phyloP scores from a whole-genome alignment of 768 basidiomycete species.

The Rubroboletus pulcherrimus region DNA sequence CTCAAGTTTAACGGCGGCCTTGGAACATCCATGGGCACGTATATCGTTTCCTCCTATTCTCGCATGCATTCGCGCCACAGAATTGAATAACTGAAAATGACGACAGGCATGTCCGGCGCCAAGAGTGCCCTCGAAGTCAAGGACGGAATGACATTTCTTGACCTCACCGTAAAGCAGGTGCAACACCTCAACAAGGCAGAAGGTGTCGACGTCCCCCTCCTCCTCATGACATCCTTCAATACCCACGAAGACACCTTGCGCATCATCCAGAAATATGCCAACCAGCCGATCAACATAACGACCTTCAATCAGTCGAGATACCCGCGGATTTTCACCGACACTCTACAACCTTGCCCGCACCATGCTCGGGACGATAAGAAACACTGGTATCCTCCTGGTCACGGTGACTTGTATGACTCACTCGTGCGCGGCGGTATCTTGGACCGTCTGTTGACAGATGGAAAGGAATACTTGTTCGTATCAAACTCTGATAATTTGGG shows the following conservation, averaged over 20 bases:
- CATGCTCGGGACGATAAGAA: slow-evolving; percentile 80
- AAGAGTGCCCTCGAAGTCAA: slow-evolving; percentile 95
- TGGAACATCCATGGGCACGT: slow-evolving; percentile 82
- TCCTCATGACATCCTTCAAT: slow-evolving; percentile 99
- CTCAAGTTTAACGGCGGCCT: slow-evolving; percentile 95
- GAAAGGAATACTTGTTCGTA: slow-evolving; percentile 96
- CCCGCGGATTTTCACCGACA: slow-evolving; percentile 89
- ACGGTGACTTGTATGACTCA: slow-evolving; percentile 95
- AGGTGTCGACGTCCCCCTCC: slow-evolving; percentile 89
- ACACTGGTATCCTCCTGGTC: slow-evolving; percentile 95
- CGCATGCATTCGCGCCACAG: background rate
- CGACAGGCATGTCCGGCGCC: slow-evolving; percentile 72
- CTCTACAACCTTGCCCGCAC: slow-evolving; percentile 79
- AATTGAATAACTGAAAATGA: slow-evolving; percentile 1
- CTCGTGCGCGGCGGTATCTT: slow-evolving; percentile 86
- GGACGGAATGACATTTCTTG: slow-evolving; percentile 97
- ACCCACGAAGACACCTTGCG: slow-evolving; percentile 94
- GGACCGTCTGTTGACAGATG: slow-evolving; percentile 82
- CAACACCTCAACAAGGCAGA: slow-evolving; percentile 88
- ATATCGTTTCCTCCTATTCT: background rate
- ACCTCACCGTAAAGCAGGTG: slow-evolving; percentile 90
- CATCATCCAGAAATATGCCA: slow-evolving; percentile 95
- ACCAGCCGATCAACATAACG: slow-evolving; percentile 90
- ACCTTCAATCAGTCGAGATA: slow-evolving; percentile 94
- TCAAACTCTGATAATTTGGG: slow-evolving; percentile 98